Evolutionary conservation across 192 early-diverging fungal genomes (phyloP).

Genomic region (Podila epigama): DNA sequence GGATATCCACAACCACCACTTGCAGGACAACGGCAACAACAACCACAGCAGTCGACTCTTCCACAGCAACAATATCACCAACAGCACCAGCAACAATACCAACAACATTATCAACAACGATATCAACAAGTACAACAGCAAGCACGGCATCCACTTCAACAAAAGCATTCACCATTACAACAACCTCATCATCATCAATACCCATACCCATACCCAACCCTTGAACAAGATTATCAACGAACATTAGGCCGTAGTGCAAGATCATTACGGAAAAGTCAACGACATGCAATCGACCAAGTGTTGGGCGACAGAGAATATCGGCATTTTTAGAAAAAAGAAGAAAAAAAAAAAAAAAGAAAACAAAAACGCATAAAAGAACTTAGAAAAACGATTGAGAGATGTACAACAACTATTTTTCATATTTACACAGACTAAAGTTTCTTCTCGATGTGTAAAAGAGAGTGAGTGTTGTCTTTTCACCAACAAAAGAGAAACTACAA

Average conservation of each 20-base stretch:
- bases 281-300: slow-evolving; percentile 29
- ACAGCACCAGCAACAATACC: neutral
- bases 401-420: slow-evolving; percentile 1
- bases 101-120: neutral
- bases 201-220: too few relatives aligned
- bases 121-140: neutral
- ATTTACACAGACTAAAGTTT: too few relatives aligned
- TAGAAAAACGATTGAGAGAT: too few relatives aligned
- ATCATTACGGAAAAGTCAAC: slow-evolving; percentile 33
- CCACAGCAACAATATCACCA: neutral
- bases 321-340: slow-evolving; percentile 2
- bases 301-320: slow-evolving; percentile 10
- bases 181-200: neutral
- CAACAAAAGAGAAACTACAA: too few relatives aligned
- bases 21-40: neutral
- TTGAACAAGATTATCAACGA: neutral
- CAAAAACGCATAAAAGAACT: neutral
- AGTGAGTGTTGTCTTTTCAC: too few relatives aligned
- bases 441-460: too few relatives aligned
- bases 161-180: neutral
- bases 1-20: too few relatives aligned
- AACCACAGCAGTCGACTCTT: neutral
- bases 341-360: too few relatives aligned
- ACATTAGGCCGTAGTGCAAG: slow-evolving; percentile 1
- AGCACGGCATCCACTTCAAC: neutral